Base-by-base conservation (phyloP, 163 green algal species). In the Volvox carteri region DNA sequence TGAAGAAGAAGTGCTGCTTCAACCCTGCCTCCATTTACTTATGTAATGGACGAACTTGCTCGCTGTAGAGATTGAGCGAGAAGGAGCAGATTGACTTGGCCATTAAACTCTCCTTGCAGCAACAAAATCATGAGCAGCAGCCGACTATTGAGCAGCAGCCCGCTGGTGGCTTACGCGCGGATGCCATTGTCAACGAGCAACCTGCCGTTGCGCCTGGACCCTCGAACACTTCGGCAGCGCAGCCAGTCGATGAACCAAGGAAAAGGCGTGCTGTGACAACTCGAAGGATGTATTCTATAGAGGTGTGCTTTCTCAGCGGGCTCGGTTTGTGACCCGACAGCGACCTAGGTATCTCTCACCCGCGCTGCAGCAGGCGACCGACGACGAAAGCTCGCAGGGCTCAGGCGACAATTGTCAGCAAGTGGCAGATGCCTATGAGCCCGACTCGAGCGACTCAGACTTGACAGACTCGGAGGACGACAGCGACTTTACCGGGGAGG, bases 81-180 rank as follows among this genome's bases (percentile, higher is more conserved):
- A 78, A 50, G 46, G 60, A 87, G 19, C 80, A 78, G 30, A 87
- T 87, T n/a, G 62, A 87, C 14, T 21, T 87, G 19, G 80, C 80
- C 19, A 87, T 87, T 25, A 46, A 44, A 4, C 44, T 78, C 1
- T 78, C 62, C 0, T 30, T 87, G 42, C 46, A 84, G 33, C 48
- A 84, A 23, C 73, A 65, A 65, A 18, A 41, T 28, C n/a, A 41
- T 4, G 28, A 65, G 46, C 73, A 81, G 23, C 37, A 14, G 28
- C 35, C 18, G 4, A 52, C 67, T 4, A 52, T 6, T 2, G 33
- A 77, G 37, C 67, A 46, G 4, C 8, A 48, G 18, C 18, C 33
- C 4, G 11, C 42, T 35, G 72, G 0, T 39, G 72, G 41, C 25
- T 21, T 41, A 2, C 2, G 16, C 39, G 72, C 4, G 1, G 25